phyloP scores from a whole-genome alignment of 2,329 filamentous ascomycete species.

The Aureobasidium sp. region DNA sequence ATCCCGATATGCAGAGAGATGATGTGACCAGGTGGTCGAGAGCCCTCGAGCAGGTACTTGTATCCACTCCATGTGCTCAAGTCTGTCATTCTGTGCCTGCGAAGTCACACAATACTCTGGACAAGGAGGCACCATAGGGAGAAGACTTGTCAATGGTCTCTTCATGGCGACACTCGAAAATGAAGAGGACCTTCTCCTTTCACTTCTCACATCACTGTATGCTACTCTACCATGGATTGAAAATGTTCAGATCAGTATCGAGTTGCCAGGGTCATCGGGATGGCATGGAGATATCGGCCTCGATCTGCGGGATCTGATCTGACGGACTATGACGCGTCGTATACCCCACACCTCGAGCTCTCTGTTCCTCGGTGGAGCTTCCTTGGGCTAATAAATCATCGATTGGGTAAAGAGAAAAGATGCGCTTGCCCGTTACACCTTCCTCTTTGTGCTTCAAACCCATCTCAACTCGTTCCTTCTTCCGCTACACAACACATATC shows the following conservation, averaged over 20 bases:
- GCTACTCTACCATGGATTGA: too few relatives aligned
- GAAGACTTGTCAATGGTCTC: too few relatives aligned
- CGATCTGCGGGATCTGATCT: not conserved
- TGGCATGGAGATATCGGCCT: not conserved
- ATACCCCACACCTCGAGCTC: slow-evolving; percentile 5
- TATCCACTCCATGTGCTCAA: too few relatives aligned
- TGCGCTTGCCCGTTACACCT: not conserved
- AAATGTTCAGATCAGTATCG: not conserved
- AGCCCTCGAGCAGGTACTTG: too few relatives aligned
- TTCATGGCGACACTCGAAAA: too few relatives aligned
- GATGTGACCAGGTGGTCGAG: too few relatives aligned
- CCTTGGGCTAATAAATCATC: not conserved
- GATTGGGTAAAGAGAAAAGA: not conserved
- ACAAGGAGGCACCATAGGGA: too few relatives aligned
- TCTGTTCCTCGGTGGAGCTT: not conserved
- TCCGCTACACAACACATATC: not conserved
- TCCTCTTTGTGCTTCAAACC: not conserved
- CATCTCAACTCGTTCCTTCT: not conserved
- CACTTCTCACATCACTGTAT: too few relatives aligned
- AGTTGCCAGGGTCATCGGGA: not conserved
- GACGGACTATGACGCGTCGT: not conserved
- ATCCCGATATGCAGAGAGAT: too few relatives aligned
- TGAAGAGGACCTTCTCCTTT: too few relatives aligned
- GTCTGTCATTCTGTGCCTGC: too few relatives aligned
- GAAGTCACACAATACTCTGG: too few relatives aligned